Base-by-base conservation (phyloP, 441 rosid genomes). In the Corymbia calophylla region DNA sequence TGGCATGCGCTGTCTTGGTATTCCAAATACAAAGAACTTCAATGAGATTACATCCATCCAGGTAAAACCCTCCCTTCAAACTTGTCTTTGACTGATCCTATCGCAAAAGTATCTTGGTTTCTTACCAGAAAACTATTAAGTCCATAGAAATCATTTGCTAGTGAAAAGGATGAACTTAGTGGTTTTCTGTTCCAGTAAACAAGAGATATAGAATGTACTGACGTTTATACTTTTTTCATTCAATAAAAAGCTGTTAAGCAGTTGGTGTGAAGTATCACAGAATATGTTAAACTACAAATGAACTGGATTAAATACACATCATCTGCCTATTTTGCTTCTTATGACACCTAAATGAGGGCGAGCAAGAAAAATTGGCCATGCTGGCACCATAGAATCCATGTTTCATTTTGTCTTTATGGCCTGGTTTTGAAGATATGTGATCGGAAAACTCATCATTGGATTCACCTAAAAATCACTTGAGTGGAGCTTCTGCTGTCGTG, bases 1-100 rank as follows among this genome's bases (percentile, higher is more conserved):
- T 89, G 99, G 99, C 81, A 98, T 98, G 99, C 99, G 99, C 64
- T 98, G 99, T 92, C 94, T 97, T 87, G 99, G 99, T 87, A 98
- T 98, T 89, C 99, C 99, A 60, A 98, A 97, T 94, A 98, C 99
- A 58, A 98, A 98, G 94, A 98, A 98, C 94, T 98, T 98, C 89
- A 98, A 98, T 17, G 99, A 98, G 92, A 96, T 98, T 91, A 98
- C 99, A 53, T 96, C 98, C 4, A 98, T 97, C 64, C 95, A 94
- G 96, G 99, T 97, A 91, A 56, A 48, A 55, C 29, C n/a, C 9
- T 7, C 25, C 56, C 64, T 32, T 53, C 49, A 53, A 44, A 54
- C 68, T 21, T 55, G 17, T 53, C 49, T 32, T 86, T 12, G 64
- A 77, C 84, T 77, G 84, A 77, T 44, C 51, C 44, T 23, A 77